phyloP scores from a whole-genome alignment of 1,139 yeast genomes.

The Insectozyma bohioensis region DNA sequence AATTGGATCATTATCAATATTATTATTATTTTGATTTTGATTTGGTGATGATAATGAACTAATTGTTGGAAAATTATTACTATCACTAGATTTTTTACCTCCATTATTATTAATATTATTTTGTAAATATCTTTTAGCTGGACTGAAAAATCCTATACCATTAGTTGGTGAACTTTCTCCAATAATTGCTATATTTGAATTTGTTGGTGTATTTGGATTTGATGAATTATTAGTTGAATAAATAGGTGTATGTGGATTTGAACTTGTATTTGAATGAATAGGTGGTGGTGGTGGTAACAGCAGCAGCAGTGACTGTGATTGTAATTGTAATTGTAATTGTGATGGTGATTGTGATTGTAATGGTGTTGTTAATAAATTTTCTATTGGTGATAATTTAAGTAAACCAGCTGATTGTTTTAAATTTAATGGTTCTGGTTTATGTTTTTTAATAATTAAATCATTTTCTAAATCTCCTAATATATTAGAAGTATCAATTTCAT shows the following conservation, averaged over 20 bases:
- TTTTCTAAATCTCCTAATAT: slow-evolving; percentile 12
- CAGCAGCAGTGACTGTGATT: slow-evolving; percentile 1
- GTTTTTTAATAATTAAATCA: no score
- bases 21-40: slow-evolving; percentile 3
- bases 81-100: slow-evolving; percentile 9
- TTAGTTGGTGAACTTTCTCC: slow-evolving; percentile 38
- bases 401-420: slow-evolving; percentile 7
- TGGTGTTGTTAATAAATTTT: neutral
- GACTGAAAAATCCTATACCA: slow-evolving; percentile 29
- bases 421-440: slow-evolving; percentile 16
- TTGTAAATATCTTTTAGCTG: slow-evolving; percentile 28
- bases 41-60: slow-evolving; percentile 32
- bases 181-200: slow-evolving; percentile 24
- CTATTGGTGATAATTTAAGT: neutral
- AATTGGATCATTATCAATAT: no score
- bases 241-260: slow-evolving; percentile 8
- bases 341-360: neutral
- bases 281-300: slow-evolving; percentile 2
- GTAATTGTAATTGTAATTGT: neutral
- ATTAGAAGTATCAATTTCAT: slow-evolving; percentile 16
- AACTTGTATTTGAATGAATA: neutral
- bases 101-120: slow-evolving; percentile 3
- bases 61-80: slow-evolving; percentile 29
- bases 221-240: slow-evolving; percentile 1
- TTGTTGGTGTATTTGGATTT: slow-evolving; percentile 19